Evolutionary conservation across 2,329 filamentous ascomycete genomes (phyloP), one percentile per base, ranked within the genome.

Genomic region (Venturiaceae sp.): DNA sequence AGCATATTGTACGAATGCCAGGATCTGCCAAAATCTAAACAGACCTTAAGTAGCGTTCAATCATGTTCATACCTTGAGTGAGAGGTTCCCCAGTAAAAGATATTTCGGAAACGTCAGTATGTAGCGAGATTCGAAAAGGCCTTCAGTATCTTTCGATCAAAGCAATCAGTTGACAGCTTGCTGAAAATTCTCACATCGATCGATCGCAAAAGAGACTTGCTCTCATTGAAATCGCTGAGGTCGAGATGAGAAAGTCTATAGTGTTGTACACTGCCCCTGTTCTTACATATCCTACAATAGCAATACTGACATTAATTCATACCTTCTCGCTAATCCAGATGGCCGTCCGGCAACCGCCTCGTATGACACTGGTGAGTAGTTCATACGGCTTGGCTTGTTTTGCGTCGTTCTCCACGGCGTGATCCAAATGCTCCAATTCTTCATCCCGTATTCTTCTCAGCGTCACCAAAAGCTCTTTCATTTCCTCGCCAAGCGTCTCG

Each of bases 381-480:
- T 92, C 92, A 71, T 97, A 92, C 32, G 92, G 92, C 71, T 86
- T 83, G 5, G 94, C 94, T 73, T 91, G 84, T 72, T 94, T 90
- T 2, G 92, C 87, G 74, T 97, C 92, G 68, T 97, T 87, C 70
- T 94, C 87, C 21, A 99, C 87, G 0, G 94, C 94, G 75, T 95
- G 88, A 71, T 99, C 94, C 63, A 99, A 75, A 77, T 99, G 94
- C 78, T 99, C 94, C 59, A 99, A 75, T 75, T 99, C 94, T 75
- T 99, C 94, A 69, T 99, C 94, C 26, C 94, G 80, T 68, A 96
- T 96, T 67, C 86, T 79, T 66, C 92, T 82, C 63, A 97, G 79
- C 28, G 88, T 90, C 36, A 75, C 71, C 37, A 96, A 77, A 67
- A 99, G 75, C 19, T 83, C 81, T 56, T 77, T 81, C 64, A 99